Evolutionary conservation across 805 yeast species (phyloP), one percentile per base, ranked within the genome.

Genomic region (Candida silvicultrix): DNA sequence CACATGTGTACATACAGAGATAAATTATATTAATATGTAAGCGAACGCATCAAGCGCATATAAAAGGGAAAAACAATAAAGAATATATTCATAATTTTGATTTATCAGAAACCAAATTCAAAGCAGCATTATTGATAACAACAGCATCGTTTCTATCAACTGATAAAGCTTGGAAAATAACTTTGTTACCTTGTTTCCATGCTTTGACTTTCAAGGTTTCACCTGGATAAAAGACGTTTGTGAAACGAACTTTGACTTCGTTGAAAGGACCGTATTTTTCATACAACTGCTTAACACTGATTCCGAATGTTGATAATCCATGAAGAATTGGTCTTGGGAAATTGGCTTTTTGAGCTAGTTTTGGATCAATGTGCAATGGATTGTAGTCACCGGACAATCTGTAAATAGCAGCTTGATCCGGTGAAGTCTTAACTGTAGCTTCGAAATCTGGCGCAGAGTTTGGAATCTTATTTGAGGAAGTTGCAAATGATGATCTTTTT

Each of bases 341-440:
- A 50, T 84, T 85, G 41, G 92, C 97, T 47, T 86, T 86, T 52
- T 82, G 78, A 15, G 98, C 97, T 67, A 90, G 85, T 28, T 65
- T 73, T 18, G 98, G 97, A 69, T 92, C 98, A 62, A 92, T 83
- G 70, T 90, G 99, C 57, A 92, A 76, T 49, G 99, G 99, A 67
- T 92, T 92, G 66, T 82, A 83, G 71, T 92, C 99, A 45, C 97
- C 98, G 50, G 92, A 83, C 50, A 92, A 73, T 64, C 99, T 80
- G 71, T 92, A 92, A 46, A 90, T 67, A 4, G 96, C 88, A 40
- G 97, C 97, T 65, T 82, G 89, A 64, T 89, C 86, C 38, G 66
- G 71, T 23, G 74, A 62, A 2, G 94, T 85, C 53, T 74, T 67
- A 57, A 79, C 75, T 38, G 73, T 77, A 40, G 67, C 64, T 46